Evolutionary conservation across 768 basidiomycete species (phyloP), one percentile per base, ranked within the genome.

Genomic region (Harrya chromipes): DNA sequence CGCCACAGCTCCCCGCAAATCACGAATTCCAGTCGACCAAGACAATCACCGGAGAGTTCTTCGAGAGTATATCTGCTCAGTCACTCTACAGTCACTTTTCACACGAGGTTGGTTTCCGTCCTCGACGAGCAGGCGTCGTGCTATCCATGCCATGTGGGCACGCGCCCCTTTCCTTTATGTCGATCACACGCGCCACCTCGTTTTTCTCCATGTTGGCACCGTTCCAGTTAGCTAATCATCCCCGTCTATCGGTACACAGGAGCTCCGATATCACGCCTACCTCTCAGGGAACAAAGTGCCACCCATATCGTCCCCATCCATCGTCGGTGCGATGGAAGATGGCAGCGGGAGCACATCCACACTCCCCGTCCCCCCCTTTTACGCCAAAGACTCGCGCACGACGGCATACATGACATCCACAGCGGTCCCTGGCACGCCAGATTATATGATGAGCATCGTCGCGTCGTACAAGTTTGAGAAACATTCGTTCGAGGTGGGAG

Each of bases 401-500:
- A 67, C 64, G 6, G 60, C 66, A 1, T 68, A 53, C 40, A 24
- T 53, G 46, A 53, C 64, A 0, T 47, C 45, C 5, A 52, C 36
- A 16, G 21, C 54, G 0, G 44, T 46, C 10, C 40, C 60, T 0
- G 56, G 52, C 27, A 35, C 46, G 6, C 27, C 63, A 53, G 77
- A 77, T 1, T 64, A 58, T 0, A 29, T 74, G 34, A 62, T 74
- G 58, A 64, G 59, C 49, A 70, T 79, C 49, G 68, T 59, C 33
- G 60, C 73, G 3, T 63, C 70, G 24, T 64, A 67, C 13, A 64
- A 58, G 41, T 79, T 67, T 47, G 63, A 68, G 6, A 68, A 70
- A 44, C 79, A 79, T 51, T 74, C 75, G 42, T 72, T 77, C 54
- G 80, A 81, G 74, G 80, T 79, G 40, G 49, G 61, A 23, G 10